A percentile compares a stretch with the other conserved stretches of the same genome.
Conservation (phyloP, 805 yeast genomes). For the Candida quercuum region DNA sequence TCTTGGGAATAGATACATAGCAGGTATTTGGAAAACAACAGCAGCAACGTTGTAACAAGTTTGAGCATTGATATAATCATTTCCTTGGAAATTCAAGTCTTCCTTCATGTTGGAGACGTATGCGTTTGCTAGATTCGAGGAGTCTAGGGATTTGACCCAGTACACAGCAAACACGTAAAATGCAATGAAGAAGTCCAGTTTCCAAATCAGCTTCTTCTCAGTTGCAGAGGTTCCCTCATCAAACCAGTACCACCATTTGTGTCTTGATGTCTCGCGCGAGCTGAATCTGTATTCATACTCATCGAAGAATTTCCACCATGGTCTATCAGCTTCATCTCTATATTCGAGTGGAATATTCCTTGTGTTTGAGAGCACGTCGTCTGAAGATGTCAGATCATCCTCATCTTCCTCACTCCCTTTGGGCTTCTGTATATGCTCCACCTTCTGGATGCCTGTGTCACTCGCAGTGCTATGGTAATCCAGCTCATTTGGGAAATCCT, state of each 20-base stretch:
- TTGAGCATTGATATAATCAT: slow-evolving; percentile 55
- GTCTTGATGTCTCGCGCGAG: slow-evolving; percentile 25
- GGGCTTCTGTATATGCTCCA: too few species aligned
- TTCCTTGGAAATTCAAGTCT: slow-evolving; percentile 49
- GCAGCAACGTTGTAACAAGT: slow-evolving; percentile 54
- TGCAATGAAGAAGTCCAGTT: slow-evolving; percentile 46
- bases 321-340: slow-evolving; percentile 46
- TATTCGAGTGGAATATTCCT: slow-evolving; percentile 25
- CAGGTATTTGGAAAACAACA: slow-evolving; percentile 56
- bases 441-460: too few species aligned
- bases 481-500: slow-evolving; percentile 11
- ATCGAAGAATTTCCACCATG: slow-evolving; percentile 52
- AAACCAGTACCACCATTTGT: slow-evolving; percentile 53
- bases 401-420: not conserved
- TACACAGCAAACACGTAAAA: slow-evolving; percentile 53
- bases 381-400: not conserved
- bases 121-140: slow-evolving; percentile 55
- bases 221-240: slow-evolving; percentile 41
- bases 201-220: slow-evolving; percentile 31
- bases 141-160: slow-evolving; percentile 63
- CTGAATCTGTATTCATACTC: slow-evolving; percentile 55
- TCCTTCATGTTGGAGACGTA: slow-evolving; percentile 59
- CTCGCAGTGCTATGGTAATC: too few species aligned
- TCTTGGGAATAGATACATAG: slow-evolving; percentile 48
- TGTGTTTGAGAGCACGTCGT: not conserved